Percentiles rank a stretch among this genome's conserved stretches.
Conservation (phyloP, 2,329 filamentous ascomycete genomes). For the Beauveria sp. region DNA sequence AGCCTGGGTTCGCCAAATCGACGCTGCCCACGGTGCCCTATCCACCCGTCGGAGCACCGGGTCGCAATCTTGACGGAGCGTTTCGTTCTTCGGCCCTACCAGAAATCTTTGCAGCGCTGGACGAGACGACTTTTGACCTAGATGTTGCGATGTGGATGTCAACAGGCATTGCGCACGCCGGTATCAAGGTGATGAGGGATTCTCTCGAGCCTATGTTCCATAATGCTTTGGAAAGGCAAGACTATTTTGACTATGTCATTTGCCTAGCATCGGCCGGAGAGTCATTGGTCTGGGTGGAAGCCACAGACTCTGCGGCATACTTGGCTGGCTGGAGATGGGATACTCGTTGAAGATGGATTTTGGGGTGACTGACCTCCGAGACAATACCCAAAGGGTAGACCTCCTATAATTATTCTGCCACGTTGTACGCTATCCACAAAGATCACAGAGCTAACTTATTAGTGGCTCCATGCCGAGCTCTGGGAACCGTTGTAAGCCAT, state of each 20-base stretch:
- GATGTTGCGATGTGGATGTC: slow-evolving; percentile 50
- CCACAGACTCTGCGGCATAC: slow-evolving; percentile 20
- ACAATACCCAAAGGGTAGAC: neutral
- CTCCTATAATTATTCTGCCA: slow-evolving; percentile 1
- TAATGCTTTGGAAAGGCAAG: slow-evolving; percentile 40
- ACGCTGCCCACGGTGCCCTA: slow-evolving; percentile 30
- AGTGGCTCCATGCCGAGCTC: neutral
- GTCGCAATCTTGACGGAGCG: slow-evolving; percentile 32
- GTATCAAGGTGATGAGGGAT: slow-evolving; percentile 28
- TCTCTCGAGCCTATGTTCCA: slow-evolving; percentile 32
- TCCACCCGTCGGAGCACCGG: slow-evolving; percentile 25
- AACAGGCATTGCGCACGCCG: slow-evolving; percentile 27
- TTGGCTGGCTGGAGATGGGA: slow-evolving; percentile 46
- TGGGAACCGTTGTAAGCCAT: neutral
- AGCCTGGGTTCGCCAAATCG: slow-evolving; percentile 31
- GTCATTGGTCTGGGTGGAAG: slow-evolving; percentile 38
- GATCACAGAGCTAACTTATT: neutral
- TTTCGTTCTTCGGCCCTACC: slow-evolving; percentile 41
- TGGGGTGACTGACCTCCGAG: slow-evolving; percentile 30
- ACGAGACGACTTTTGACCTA: slow-evolving; percentile 42
- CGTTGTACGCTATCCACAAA: neutral
- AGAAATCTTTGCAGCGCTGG: slow-evolving; percentile 33
- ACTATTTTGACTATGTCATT: slow-evolving; percentile 46
- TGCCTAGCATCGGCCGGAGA: slow-evolving; percentile 29
- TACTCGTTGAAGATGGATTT: slow-evolving; percentile 38